phyloP scores from a whole-genome alignment of 331 rosid genomes.

The Quercus lobata region DNA sequence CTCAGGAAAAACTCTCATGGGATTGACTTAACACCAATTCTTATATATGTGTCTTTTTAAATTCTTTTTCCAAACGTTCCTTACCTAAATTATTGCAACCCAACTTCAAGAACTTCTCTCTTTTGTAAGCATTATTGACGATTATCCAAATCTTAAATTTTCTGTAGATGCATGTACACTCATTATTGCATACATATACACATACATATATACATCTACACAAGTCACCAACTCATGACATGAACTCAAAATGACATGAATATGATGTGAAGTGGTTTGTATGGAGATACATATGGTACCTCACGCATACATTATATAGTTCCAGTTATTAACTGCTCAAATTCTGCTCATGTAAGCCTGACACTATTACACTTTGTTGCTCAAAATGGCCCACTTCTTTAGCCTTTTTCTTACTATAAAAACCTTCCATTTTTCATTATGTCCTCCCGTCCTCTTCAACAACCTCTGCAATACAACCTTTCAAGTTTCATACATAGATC shows the following conservation, averaged over 20 bases:
- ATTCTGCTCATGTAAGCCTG: conserved; percentile 50
- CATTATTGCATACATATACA: neutral
- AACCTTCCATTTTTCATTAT: conserved; percentile 28
- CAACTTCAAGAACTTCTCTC: conserved; percentile 14
- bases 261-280: conserved; percentile 20
- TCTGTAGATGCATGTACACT: conserved; percentile 13
- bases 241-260: conserved; percentile 18
- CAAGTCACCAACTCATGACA: conserved; percentile 19
- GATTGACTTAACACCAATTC: conserved; percentile 36
- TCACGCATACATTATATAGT: conserved; percentile 36
- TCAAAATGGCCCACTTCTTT: conserved; percentile 37
- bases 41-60: neutral
- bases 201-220: conserved; percentile 1
- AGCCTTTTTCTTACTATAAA: conserved; percentile 48
- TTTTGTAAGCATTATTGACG: conserved; percentile 13
- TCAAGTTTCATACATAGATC: neutral
- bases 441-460: conserved; percentile 29
- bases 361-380: conserved; percentile 27
- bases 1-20: conserved; percentile 12
- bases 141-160: conserved; percentile 27
- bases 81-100: conserved; percentile 18
- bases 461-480: conserved; percentile 6
- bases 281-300: conserved; percentile 30
- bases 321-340: conserved; percentile 37
- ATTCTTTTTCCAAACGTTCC: conserved; percentile 1